phyloP scores from a whole-genome alignment of 495 filamentous ascomycete species.

The Xylaria venustula region DNA sequence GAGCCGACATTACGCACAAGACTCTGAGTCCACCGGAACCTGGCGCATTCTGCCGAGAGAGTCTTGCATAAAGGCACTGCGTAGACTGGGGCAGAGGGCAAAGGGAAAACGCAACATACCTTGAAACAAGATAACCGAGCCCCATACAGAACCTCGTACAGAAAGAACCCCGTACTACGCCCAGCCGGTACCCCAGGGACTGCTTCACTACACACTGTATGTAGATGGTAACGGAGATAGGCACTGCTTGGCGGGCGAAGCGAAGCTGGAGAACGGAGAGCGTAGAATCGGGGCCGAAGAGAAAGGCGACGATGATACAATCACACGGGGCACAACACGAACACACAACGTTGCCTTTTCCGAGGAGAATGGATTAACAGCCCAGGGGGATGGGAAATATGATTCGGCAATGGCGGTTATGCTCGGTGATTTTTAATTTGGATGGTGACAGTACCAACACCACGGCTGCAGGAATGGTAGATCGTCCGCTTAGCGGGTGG shows the following conservation, averaged over 20 bases:
- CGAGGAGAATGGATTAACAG: constrained; percentile 6
- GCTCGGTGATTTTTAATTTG: not conserved
- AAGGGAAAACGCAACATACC: constrained; percentile 25
- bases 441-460: not conserved
- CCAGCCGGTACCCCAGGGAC: no score
- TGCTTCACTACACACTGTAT: constrained; percentile 2
- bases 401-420: constrained; percentile 3
- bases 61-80: constrained; percentile 21
- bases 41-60: constrained; percentile 36
- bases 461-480: no score
- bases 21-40: constrained; percentile 21
- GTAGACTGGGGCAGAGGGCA: constrained; percentile 14
- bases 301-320: constrained; percentile 3
- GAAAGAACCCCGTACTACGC: no score
- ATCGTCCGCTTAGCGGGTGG: no score
- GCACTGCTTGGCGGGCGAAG: not conserved
- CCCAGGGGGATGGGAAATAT: not conserved
- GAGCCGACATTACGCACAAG: constrained; percentile 37
- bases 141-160: not conserved
- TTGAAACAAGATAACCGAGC: constrained; percentile 11
- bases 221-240: not conserved
- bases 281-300: not conserved
- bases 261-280: not conserved
- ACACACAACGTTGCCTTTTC: not conserved
- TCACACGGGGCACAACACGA: constrained; percentile 1